A percentile compares a stretch with the other conserved stretches of the same genome.
Evolutionary conservation across 208 protist genomes (phyloP).

Genomic region (Leishmania guyanensis): DNA sequence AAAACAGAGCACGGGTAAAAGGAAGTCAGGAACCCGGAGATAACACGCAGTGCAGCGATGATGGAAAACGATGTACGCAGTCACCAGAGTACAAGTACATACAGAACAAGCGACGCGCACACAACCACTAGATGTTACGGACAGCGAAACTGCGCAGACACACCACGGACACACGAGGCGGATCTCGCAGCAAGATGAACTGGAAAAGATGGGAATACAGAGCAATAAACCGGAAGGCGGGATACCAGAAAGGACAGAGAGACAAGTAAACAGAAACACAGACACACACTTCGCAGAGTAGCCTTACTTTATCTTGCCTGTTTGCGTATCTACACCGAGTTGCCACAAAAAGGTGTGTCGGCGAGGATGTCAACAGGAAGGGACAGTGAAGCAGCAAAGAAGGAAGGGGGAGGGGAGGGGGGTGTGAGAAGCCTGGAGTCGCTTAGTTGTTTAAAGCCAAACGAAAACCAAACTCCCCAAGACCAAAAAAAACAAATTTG

Average conservation of each 20-base stretch:
- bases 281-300: not conserved
- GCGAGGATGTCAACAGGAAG: not conserved
- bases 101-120: not conserved
- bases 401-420: not conserved
- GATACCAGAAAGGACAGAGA: not conserved
- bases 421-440: not conserved
- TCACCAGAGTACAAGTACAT: not conserved
- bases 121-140: not conserved
- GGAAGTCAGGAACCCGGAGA: not conserved
- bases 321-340: not conserved
- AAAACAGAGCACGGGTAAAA: not conserved
- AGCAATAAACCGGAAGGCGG: not conserved
- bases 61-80: not conserved
- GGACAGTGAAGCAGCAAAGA: not conserved
- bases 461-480: no score
- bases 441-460: not conserved
- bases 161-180: not conserved
- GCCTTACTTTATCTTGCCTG: not conserved
- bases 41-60: not conserved
- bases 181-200: not conserved
- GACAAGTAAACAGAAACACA: not conserved
- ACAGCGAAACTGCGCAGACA: not conserved
- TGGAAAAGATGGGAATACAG: not conserved
- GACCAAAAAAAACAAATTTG: no score
- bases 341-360: not conserved